A percentile compares a stretch with the other conserved stretches of the same genome.
Conservation (phyloP, 2,329 filamentous ascomycete genomes). For the Malbranchea zuffiana region DNA sequence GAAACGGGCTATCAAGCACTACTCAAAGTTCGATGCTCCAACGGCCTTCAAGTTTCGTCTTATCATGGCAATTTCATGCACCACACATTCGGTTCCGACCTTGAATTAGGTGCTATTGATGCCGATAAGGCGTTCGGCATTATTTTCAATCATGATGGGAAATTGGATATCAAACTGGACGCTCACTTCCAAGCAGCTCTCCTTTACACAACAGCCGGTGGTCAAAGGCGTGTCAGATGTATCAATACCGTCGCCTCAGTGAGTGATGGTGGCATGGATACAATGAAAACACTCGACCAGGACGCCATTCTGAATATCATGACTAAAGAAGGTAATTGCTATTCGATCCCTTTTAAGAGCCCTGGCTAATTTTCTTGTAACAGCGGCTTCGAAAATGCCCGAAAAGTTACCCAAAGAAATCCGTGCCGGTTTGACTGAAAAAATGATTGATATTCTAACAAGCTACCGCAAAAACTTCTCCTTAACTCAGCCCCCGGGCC, state of each 20-base stretch:
- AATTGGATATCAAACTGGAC: constrained; percentile 91
- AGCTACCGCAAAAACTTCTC: constrained; percentile 89
- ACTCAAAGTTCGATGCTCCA: constrained; percentile 98
- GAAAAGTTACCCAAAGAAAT: constrained; percentile 74
- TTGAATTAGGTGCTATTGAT: constrained; percentile 87
- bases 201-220: constrained; percentile 82
- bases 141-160: constrained; percentile 89
- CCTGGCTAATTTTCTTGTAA: constrained; percentile 17
- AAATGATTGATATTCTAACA: constrained; percentile 82
- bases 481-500: constrained; percentile 73
- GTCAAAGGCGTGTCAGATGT: constrained; percentile 82
- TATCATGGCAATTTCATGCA: constrained; percentile 97
- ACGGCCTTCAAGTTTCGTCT: constrained; percentile 81
- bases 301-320: constrained; percentile 82
- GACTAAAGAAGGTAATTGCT: constrained; percentile 60
- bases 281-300: constrained; percentile 88
- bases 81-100: constrained; percentile 85
- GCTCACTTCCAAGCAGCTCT: constrained; percentile 95
- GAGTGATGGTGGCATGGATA: constrained; percentile 69
- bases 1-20: constrained; percentile 92
- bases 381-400: constrained; percentile 70
- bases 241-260: constrained; percentile 89
- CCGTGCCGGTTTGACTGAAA: constrained; percentile 71
- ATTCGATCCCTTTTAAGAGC: constrained; percentile 1
- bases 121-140: constrained; percentile 88